These are phyloP conservation scores for Paragyromitra xinjiangensis DNA, from an alignment of 495 filamentous ascomycete genomes.

Conservation along the genomic window DNA sequence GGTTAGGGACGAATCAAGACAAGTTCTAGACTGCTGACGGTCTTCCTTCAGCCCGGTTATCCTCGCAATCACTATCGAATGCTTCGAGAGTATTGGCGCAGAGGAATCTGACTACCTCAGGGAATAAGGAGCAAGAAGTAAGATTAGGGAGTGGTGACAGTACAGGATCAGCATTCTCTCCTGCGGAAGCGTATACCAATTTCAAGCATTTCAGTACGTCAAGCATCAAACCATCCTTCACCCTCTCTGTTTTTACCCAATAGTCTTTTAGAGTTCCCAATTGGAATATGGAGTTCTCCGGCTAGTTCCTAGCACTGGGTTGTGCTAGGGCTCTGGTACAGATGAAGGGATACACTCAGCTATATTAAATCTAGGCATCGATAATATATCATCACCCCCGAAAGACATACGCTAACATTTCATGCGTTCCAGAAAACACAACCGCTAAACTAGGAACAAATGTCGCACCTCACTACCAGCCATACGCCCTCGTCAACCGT, in stretches of 20 bases:
- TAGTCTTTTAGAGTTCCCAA: not conserved
- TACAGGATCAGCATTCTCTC: constrained; percentile 19
- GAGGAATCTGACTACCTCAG: constrained; percentile 26
- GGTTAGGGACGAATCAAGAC: not conserved
- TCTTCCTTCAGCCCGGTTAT: constrained; percentile 37
- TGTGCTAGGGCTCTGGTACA: not conserved
- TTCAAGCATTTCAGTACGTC: constrained; percentile 54
- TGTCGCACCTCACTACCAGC: constrained; percentile 70
- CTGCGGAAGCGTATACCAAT: constrained; percentile 48
- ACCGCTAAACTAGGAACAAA: constrained; percentile 65
- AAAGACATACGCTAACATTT: constrained; percentile 20
- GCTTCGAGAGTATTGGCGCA: constrained; percentile 13
- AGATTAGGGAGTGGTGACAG: not conserved
- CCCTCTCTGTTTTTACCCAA: not conserved
- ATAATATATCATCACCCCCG: not conserved
- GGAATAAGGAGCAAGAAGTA: constrained; percentile 5
- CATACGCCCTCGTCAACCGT: constrained; percentile 70
- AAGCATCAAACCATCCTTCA: not conserved
- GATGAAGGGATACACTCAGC: not conserved
- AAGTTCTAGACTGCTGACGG: constrained; percentile 15
- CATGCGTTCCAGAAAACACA: constrained; percentile 37
- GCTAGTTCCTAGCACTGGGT: not conserved
- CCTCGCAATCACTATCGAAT: constrained; percentile 18
- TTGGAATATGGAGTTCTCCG: not conserved
- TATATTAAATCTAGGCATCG: not conserved